Conservation (phyloP, 1,284 basidiomycete species). For the Ceratorhiza oryzae-sativae region DNA sequence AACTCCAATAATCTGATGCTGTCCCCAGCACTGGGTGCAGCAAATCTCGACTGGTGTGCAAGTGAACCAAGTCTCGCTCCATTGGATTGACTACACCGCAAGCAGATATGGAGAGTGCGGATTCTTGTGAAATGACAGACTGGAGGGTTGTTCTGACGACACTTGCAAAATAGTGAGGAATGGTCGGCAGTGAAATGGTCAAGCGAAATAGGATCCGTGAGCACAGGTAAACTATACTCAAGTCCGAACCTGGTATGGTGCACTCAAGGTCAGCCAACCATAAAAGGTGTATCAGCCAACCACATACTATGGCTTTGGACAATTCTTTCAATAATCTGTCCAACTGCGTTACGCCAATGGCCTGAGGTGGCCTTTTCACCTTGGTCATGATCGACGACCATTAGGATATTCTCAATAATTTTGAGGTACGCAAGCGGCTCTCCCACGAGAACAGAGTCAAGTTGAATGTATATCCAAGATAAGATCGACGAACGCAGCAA, state of each 20-base stretch:
- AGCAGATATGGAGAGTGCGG: neutral
- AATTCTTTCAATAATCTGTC: neutral
- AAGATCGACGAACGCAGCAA: constrained; percentile 73
- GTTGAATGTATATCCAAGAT: constrained; percentile 80
- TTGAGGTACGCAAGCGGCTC: constrained; percentile 69
- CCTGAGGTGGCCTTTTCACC: constrained; percentile 39
- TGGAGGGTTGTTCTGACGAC: neutral
- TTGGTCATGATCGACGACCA: constrained; percentile 46
- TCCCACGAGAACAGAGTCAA: constrained; percentile 52
- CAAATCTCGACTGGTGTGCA: constrained; percentile 16
- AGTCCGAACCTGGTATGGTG: neutral
- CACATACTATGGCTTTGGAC: constrained; percentile 10
- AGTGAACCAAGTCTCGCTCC: neutral
- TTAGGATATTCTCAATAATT: constrained; percentile 72
- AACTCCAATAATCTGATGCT: neutral
- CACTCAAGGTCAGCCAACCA: neutral
- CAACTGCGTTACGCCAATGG: constrained; percentile 42
- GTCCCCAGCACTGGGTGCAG: constrained; percentile 17
- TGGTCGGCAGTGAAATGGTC: neutral
- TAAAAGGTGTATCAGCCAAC: neutral
- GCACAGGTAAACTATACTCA: neutral
- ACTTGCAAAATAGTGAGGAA: neutral
- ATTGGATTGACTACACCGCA: neutral
- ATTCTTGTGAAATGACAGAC: neutral
- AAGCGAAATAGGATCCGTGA: constrained; percentile 20